A percentile compares a stretch with the other conserved stretches of the same genome.
Evolutionary conservation across 441 rosid species (phyloP).

Genomic region (Arabidopsis lyrata): DNA sequence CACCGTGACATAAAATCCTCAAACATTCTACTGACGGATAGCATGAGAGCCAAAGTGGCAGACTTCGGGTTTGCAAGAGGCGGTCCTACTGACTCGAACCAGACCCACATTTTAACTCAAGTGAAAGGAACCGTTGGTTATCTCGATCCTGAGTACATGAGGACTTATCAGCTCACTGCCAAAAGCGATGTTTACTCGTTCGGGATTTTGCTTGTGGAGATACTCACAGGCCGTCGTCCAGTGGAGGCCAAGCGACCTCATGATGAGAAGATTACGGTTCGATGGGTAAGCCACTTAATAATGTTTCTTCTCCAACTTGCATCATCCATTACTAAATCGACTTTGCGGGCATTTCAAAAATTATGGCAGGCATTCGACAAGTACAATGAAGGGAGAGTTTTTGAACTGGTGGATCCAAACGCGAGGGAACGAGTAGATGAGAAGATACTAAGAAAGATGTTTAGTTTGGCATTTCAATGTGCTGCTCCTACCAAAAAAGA

Average conservation of each 20-base stretch:
- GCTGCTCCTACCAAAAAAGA: slow-evolving; percentile 81
- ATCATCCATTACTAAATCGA: background rate
- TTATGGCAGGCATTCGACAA: slow-evolving; percentile 71
- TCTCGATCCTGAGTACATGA: slow-evolving; percentile 98
- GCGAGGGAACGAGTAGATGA: slow-evolving; percentile 63
- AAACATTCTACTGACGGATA: slow-evolving; percentile 87
- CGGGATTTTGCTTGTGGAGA: slow-evolving; percentile 87
- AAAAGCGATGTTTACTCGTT: slow-evolving; percentile 94
- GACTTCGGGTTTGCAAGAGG: slow-evolving; percentile 94
- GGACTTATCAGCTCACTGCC: slow-evolving; percentile 83
- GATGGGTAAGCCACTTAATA: slow-evolving; percentile 70
- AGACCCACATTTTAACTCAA: slow-evolving; percentile 82
- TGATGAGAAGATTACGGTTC: slow-evolving; percentile 75
- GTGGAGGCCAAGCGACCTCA: slow-evolving; percentile 66
- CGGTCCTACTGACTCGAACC: slow-evolving; percentile 69
- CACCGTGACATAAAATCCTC: slow-evolving; percentile 97
- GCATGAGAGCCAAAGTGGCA: slow-evolving; percentile 94
- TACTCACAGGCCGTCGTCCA: slow-evolving; percentile 92
- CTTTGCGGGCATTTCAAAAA: background rate
- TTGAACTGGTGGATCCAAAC: slow-evolving; percentile 65
- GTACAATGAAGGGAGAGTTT: slow-evolving; percentile 64
- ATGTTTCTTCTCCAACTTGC: slow-evolving; percentile 25
- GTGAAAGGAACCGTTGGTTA: slow-evolving; percentile 97
- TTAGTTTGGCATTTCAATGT: slow-evolving; percentile 83
- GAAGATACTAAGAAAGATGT: slow-evolving; percentile 62